These are phyloP conservation scores for Cyathus striatus DNA, from an alignment of 768 basidiomycete species.

Conservation along the genomic window DNA sequence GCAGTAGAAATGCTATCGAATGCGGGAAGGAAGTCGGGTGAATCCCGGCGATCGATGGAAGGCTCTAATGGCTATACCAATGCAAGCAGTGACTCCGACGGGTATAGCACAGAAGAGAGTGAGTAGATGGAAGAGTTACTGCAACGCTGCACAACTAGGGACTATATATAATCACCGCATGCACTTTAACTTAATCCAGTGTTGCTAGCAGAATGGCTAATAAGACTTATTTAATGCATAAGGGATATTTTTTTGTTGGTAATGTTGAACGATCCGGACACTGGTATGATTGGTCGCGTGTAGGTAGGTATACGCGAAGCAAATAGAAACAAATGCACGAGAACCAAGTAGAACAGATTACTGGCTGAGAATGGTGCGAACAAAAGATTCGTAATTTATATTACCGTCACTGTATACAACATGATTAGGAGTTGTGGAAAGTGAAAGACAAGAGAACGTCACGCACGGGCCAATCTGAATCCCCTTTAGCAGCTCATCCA, in stretches of 20 bases:
- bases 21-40: conserved; percentile 1
- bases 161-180: no score
- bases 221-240: no score
- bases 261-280: no score
- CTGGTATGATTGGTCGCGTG: no score
- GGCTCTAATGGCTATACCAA: no score
- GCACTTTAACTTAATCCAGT: no score
- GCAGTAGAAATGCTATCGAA: conserved; percentile 46
- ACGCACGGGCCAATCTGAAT: conserved; percentile 86
- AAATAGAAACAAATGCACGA: conserved; percentile 1
- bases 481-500: conserved; percentile 95
- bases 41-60: no score
- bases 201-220: no score
- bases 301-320: no score
- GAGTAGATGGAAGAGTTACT: no score
- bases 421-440: conserved; percentile 7
- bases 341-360: conserved; percentile 26
- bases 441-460: background rate
- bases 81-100: conserved; percentile 41
- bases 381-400: conserved; percentile 96
- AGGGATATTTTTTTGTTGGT: no score
- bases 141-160: no score
- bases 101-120: conserved; percentile 52
- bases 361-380: conserved; percentile 89
- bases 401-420: conserved; percentile 75